Evolutionary conservation across 345 rosid species (phyloP).

Genomic region (Pseudoturritis turrita): DNA sequence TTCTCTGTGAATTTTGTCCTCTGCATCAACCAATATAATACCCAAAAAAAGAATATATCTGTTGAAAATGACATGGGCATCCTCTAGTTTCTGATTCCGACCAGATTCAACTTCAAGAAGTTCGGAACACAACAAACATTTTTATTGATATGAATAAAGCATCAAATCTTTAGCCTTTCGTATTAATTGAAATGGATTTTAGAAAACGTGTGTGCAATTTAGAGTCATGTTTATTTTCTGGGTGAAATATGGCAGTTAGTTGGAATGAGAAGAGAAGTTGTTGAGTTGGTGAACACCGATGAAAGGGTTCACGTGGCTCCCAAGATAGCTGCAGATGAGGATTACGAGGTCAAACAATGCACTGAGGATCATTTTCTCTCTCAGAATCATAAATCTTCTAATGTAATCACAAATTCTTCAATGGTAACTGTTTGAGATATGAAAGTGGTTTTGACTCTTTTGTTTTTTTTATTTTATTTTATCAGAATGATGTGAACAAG

Average conservation of each 20-base stretch:
- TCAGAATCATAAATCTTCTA: conserved; percentile 11
- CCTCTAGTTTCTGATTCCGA: background rate
- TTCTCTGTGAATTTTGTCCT: background rate
- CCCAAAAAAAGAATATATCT: background rate
- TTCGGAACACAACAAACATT: background rate
- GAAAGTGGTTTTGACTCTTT: background rate
- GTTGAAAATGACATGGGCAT: background rate
- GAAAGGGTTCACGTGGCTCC: conserved; percentile 42
- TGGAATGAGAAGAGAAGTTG: conserved; percentile 69
- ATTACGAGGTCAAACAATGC: conserved; percentile 49
- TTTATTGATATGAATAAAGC: background rate
- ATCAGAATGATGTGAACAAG: conserved; percentile 51
- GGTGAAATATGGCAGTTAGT: conserved; percentile 34
- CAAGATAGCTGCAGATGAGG: conserved; percentile 44
- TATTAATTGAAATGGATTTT: background rate
- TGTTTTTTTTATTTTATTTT: background rate
- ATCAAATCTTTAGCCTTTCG: background rate
- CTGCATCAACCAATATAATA: background rate
- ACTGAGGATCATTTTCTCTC: conserved; percentile 5
- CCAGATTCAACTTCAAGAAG: background rate
- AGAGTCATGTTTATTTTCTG: background rate
- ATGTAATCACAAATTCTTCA: background rate
- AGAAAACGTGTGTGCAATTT: background rate
- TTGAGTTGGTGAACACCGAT: conserved; percentile 9
- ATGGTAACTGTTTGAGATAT: background rate